Base-by-base conservation (phyloP, 1,139 yeast species). In the Suhomyces choctaworum region DNA sequence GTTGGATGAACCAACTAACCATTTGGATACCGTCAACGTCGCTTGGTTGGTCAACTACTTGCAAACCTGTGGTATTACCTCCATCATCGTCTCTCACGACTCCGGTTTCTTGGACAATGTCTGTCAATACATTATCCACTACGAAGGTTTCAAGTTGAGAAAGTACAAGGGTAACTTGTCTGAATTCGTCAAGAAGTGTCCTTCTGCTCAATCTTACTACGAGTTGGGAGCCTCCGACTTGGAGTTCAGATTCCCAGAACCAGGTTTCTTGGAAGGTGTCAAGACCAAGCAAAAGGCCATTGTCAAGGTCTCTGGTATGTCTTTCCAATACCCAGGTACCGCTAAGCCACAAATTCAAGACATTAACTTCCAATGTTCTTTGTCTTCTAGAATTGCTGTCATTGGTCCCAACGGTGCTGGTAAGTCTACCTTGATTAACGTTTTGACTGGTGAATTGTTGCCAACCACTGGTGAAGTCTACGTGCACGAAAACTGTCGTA, bases 391-490 rank as follows among this genome's bases (percentile, higher is more conserved):
- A 83, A 90, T 92, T 84, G 98, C 98, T 57, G 97, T 92, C 69
- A 88, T 92, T 76, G 98, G 98, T 74, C 97, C 97, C 70, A 92
- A 92, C 73, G 98, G 98, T 84, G 97, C 97, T 66, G 98, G 97
- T 85, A 92, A 92, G 77, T 90, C 97, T 48, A 92, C 97, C 58
- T 83, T 92, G 76, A 89, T 92, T 70, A 92, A 92, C 69, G 97
- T 90, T 47, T 83, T 92, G 76, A 92, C 98, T 56, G 98, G 98
- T 86, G 98, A 92, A 80, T 84, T 92, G 66, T 79, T 92, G 67
- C 98, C 98, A 76, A 92, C 97, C 51, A 59, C 58, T 39, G 98
- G 98, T 87, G 97, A 92, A 69, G 97, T 92, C 62, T 92, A 92
- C 83, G 95, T 89, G 40, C 98, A 92, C 79, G 97, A 92, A 78